These are phyloP conservation scores for Tetracentron sinense DNA, from an alignment of 164 flowering plant species.

Conservation along the genomic window DNA sequence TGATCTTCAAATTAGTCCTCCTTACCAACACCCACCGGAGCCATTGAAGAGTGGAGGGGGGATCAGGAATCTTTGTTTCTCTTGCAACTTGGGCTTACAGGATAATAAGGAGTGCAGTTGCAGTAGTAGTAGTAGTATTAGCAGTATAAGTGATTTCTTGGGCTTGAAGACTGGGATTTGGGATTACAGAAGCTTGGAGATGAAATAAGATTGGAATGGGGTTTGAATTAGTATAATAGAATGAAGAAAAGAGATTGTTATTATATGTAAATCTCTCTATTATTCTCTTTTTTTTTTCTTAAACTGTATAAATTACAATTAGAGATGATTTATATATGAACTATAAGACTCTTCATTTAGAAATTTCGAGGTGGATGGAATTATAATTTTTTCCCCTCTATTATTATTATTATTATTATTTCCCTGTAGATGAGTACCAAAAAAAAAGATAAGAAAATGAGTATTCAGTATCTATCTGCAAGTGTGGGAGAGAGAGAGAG, in stretches of 20 bases:
- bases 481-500: too few relatives aligned
- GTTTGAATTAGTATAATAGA: neutral
- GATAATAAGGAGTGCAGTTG: constrained; percentile 65
- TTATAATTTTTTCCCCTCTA: neutral
- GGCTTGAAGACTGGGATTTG: constrained; percentile 52
- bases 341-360: neutral
- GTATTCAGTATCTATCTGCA: too few relatives aligned
- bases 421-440: neutral
- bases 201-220: constrained; percentile 45
- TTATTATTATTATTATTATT: neutral
- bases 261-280: constrained; percentile 18
- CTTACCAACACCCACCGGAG: constrained; percentile 27
- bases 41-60: constrained; percentile 32
- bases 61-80: constrained; percentile 43
- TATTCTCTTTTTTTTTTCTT: too few relatives aligned
- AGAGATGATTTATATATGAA: neutral
- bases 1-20: constrained; percentile 83
- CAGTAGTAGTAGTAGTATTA: constrained; percentile 14
- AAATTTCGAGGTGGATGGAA: neutral
- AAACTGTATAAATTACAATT: constrained; percentile 21
- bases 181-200: constrained; percentile 78
- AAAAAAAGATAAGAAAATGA: too few relatives aligned
- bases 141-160: constrained; percentile 49
- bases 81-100: constrained; percentile 67
- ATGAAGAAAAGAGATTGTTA: constrained; percentile 12